These are phyloP conservation scores for Cryptococcus maquisensis DNA, from an alignment of 1,284 basidiomycete species.

Conservation along the genomic window DNA sequence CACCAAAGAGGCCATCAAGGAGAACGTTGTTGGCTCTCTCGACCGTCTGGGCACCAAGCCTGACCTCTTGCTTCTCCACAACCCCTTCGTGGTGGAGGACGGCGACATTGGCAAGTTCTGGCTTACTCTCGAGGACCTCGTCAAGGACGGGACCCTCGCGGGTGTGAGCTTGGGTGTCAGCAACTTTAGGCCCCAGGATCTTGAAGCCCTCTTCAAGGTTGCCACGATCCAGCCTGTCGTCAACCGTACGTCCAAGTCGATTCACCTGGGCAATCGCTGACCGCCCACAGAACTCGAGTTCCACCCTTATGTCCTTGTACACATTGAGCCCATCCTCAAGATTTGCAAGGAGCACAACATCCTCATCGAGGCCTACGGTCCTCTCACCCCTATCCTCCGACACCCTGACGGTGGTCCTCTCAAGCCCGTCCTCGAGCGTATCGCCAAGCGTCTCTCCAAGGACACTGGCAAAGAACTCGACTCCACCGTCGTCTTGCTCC, in stretches of 20 bases:
- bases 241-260: slow-evolving; percentile 60
- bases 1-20: slow-evolving; percentile 18
- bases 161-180: slow-evolving; percentile 49
- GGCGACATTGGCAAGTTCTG: slow-evolving; percentile 25
- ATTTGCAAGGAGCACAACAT: slow-evolving; percentile 61
- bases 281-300: slow-evolving; percentile 59
- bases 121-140: slow-evolving; percentile 40
- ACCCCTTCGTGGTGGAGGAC: slow-evolving; percentile 25
- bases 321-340: slow-evolving; percentile 57
- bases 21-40: slow-evolving; percentile 23
- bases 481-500: slow-evolving; percentile 56
- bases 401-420: slow-evolving; percentile 56
- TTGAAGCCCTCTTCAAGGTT: slow-evolving; percentile 33
- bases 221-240: slow-evolving; percentile 63
- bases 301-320: slow-evolving; percentile 69
- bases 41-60: slow-evolving; percentile 26
- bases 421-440: slow-evolving; percentile 53
- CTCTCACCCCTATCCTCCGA: slow-evolving; percentile 57
- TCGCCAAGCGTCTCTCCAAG: slow-evolving; percentile 40
- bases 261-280: no score
- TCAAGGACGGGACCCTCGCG: slow-evolving; percentile 57
- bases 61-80: slow-evolving; percentile 37
- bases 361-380: slow-evolving; percentile 60
- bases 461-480: slow-evolving; percentile 54
- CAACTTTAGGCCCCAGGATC: slow-evolving; percentile 43